Base-by-base conservation (phyloP, 352 stramenopile genomes). In the Poterioochromonas sp. region DNA sequence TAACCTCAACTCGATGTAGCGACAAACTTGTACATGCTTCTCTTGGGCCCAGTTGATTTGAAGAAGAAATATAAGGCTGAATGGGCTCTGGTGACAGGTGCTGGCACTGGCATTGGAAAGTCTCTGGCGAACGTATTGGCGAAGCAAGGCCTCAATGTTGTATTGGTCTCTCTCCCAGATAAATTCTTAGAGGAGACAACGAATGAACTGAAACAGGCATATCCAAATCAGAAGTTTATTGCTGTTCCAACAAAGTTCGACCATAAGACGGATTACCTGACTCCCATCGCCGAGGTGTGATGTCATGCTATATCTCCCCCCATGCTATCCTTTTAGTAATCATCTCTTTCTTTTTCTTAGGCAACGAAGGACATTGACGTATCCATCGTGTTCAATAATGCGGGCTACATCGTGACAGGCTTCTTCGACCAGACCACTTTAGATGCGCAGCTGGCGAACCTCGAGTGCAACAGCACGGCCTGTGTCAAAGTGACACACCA, bases 381-480 rank as follows among this genome's bases (percentile, higher is more conserved):
- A 29, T 85, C 88, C 54, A 81, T 86, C 53, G 79, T 96, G 15
- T 94, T 96, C 80, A 94, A 93, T 82, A 96, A 96, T 83, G 90
- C 91, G 51, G 91, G 91, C n/a, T 89, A 92, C 80, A 91, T 96
- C 60, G 89, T 94, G 0, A 95, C 90, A 0, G 91, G 91, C 35
- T 95, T 96, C 78, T 92, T 93, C 64, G 90, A 94, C 81, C 87
- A 88, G 76, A 83, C 86, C 32, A 83, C 86, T 0, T 73, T 93
- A 34, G 84, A 82, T 54, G 92, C 91, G 78, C 81, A 93, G 32
- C 79, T 94, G 43, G 85, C 84, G 39, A 96, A 95, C 82, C 80
- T 93, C 0, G 85, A 92, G 85, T 91, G 87, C 76, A 93, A 93
- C 82, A 84, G 86, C 5, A 92, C 87, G 5, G 86, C 87, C 2